phyloP scores from a whole-genome alignment of 2,329 filamentous ascomycete genomes.

The Scytalidium lignicola region DNA sequence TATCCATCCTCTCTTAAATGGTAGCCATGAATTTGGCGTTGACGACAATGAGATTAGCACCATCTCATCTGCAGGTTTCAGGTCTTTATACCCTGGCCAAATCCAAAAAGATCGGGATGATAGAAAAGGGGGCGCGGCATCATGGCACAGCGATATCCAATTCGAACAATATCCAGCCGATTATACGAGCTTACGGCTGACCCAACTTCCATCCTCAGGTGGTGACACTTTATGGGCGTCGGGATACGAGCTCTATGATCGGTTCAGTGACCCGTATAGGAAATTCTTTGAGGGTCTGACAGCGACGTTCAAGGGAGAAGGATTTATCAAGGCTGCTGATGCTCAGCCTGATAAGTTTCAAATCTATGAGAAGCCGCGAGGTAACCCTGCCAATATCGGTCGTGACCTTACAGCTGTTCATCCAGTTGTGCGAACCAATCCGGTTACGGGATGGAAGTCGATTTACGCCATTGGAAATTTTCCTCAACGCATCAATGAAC shows the following conservation, averaged over 20 bases:
- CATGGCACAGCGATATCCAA: slow-evolving; percentile 42
- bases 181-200: slow-evolving; percentile 50
- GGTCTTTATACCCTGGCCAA: no score
- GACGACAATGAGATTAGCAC: slow-evolving; percentile 49
- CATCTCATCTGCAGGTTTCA: slow-evolving; percentile 43
- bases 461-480: slow-evolving; percentile 47
- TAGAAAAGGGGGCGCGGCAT: slow-evolving; percentile 21
- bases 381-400: slow-evolving; percentile 53
- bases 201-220: slow-evolving; percentile 49
- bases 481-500: slow-evolving; percentile 46
- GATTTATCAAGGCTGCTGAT: slow-evolving; percentile 42
- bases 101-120: no score
- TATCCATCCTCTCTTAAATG: slow-evolving; percentile 49
- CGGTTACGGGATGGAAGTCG: slow-evolving; percentile 53
- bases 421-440: slow-evolving; percentile 53
- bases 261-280: slow-evolving; percentile 41
- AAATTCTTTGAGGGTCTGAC: slow-evolving; percentile 43
- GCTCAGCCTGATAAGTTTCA: slow-evolving; percentile 2
- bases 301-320: slow-evolving; percentile 41
- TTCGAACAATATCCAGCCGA: slow-evolving; percentile 46
- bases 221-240: slow-evolving; percentile 44
- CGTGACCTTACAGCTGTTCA: slow-evolving; percentile 34
- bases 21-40: slow-evolving; percentile 43
- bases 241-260: slow-evolving; percentile 47
- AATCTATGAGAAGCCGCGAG: slow-evolving; percentile 39